Percentiles rank a stretch among this genome's conserved stretches.
These are phyloP conservation scores for Yamadazyma epiphylla DNA, from an alignment of 1,139 yeast species.

Conservation along the genomic window DNA sequence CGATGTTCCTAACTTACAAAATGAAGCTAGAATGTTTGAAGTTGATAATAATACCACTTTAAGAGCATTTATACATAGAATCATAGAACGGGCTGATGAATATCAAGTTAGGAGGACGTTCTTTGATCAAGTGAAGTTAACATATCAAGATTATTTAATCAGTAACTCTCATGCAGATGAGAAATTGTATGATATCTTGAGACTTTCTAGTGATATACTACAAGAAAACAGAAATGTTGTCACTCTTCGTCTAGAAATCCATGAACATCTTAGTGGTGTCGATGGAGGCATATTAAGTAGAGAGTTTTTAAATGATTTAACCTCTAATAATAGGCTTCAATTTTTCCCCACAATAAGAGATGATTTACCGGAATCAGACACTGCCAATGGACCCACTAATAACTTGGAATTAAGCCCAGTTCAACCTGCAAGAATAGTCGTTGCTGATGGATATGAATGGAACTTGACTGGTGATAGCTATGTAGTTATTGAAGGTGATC, in stretches of 20 bases:
- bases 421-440: conserved; percentile 21
- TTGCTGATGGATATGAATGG: conserved; percentile 23
- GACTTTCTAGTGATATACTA: conserved; percentile 11
- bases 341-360: conserved; percentile 16
- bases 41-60: conserved; percentile 18
- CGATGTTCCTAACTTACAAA: conserved; percentile 15
- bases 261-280: conserved; percentile 15
- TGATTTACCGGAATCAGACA: conserved; percentile 5
- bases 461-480: conserved; percentile 22
- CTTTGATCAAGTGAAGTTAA: conserved; percentile 23
- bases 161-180: conserved; percentile 4
- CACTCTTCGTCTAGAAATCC: conserved; percentile 11
- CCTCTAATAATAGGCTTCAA: conserved; percentile 20
- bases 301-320: conserved; percentile 25
- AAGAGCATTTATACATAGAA: conserved; percentile 18
- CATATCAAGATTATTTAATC: conserved; percentile 11
- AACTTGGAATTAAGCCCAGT: conserved; percentile 10
- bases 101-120: conserved; percentile 25
- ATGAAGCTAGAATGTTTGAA: conserved; percentile 22
- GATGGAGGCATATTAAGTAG: conserved; percentile 26
- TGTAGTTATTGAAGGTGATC: conserved; percentile 16
- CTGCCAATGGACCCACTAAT: not conserved
- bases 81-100: conserved; percentile 22
- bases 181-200: conserved; percentile 13
- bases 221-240: conserved; percentile 11